phyloP scores from a whole-genome alignment of 495 filamentous ascomycete genomes.

The Penicillium samsonianum region DNA sequence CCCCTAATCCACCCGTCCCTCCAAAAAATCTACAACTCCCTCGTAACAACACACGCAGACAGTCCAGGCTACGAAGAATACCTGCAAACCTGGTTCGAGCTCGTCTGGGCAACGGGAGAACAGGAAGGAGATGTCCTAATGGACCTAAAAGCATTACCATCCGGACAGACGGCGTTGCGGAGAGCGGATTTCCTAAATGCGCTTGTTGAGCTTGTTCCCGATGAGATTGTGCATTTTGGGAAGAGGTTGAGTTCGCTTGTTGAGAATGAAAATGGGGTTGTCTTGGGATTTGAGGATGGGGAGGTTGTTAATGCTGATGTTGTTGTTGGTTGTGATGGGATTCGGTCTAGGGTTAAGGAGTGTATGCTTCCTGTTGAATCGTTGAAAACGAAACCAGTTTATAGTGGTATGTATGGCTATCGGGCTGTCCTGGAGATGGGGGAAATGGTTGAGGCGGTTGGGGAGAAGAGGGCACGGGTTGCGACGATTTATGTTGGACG shows the following conservation, averaged over 20 bases:
- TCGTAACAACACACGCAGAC: slow-evolving; percentile 34
- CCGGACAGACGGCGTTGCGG: slow-evolving; percentile 43
- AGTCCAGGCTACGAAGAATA: slow-evolving; percentile 30
- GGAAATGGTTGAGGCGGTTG: slow-evolving; percentile 52
- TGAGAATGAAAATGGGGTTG: slow-evolving; percentile 17
- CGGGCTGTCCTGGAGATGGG: slow-evolving; percentile 63
- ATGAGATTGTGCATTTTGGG: slow-evolving; percentile 37
- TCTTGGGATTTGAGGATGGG: slow-evolving; percentile 39
- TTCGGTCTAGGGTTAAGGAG: slow-evolving; percentile 51
- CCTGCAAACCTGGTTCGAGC: slow-evolving; percentile 31
- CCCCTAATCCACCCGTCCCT: slow-evolving; percentile 46
- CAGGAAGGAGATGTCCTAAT: slow-evolving; percentile 30
- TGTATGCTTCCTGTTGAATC: slow-evolving; percentile 44
- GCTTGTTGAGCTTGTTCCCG: slow-evolving; percentile 56
- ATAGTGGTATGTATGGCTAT: slow-evolving; percentile 56
- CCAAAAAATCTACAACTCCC: slow-evolving; percentile 34
- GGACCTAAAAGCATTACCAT: slow-evolving; percentile 36
- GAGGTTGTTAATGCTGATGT: slow-evolving; percentile 34
- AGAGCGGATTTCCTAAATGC: slow-evolving; percentile 62
- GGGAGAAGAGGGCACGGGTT: slow-evolving; percentile 53
- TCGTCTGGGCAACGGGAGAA: slow-evolving; percentile 28
- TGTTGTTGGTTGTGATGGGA: slow-evolving; percentile 62
- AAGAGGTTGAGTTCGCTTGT: slow-evolving; percentile 25
- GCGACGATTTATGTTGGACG: slow-evolving; percentile 58
- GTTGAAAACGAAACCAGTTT: slow-evolving; percentile 32